Conservation (phyloP, 805 yeast species). For the Saturnispora dispora region DNA sequence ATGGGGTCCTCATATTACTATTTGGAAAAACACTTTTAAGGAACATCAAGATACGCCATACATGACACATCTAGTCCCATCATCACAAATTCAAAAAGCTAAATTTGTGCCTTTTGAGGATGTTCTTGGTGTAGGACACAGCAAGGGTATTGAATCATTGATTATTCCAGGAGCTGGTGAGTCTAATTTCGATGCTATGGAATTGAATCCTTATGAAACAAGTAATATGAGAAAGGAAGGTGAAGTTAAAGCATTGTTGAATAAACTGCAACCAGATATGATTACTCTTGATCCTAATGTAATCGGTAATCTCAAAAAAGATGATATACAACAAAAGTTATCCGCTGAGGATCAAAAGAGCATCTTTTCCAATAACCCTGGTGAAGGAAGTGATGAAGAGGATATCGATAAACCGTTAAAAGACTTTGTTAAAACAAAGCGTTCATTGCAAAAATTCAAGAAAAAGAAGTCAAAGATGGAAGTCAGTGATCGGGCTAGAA, state of each 20-base stretch:
- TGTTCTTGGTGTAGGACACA: conserved; percentile 84
- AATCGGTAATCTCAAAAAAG: conserved; percentile 72
- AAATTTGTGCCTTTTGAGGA: conserved; percentile 93
- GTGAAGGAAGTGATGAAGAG: conserved; percentile 33
- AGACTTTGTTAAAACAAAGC: conserved; percentile 68
- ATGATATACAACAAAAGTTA: conserved; percentile 38
- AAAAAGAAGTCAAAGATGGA: conserved; percentile 81
- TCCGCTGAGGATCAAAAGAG: conserved; percentile 41
- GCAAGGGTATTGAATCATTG: conserved; percentile 67
- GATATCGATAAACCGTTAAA: conserved; percentile 41
- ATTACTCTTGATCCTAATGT: conserved; percentile 82
- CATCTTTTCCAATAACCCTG: conserved; percentile 24
- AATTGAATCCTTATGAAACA: conserved; percentile 85
- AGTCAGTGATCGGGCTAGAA: conserved; percentile 72
- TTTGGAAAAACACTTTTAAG: conserved; percentile 83
- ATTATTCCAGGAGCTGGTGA: conserved; percentile 97
- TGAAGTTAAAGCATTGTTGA: conserved; percentile 77
- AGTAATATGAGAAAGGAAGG: conserved; percentile 87
- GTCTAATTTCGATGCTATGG: conserved; percentile 92
- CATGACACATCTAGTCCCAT: conserved; percentile 81
- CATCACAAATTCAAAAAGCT: conserved; percentile 58
- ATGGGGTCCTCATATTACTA: conserved; percentile 91
- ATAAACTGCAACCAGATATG: conserved; percentile 87
- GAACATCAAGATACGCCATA: conserved; percentile 72
- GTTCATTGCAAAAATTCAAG: conserved; percentile 71